Conservation (phyloP, 2,329 filamentous ascomycete genomes). For the Sarocladium brachiariae region DNA sequence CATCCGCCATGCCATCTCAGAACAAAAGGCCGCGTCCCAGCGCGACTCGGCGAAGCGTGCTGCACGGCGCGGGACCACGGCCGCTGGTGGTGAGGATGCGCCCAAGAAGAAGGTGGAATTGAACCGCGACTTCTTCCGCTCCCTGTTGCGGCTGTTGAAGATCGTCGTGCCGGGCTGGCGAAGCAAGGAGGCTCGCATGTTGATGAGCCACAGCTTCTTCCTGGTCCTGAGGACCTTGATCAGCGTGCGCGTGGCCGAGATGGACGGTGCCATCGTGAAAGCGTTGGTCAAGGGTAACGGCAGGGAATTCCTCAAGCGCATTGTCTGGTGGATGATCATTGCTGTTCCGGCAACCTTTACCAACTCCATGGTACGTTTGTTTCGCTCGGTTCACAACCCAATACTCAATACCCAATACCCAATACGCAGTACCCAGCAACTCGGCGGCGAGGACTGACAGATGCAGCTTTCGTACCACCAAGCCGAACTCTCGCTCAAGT, state of each 20-base stretch:
- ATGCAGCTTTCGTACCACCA: conserved; percentile 86
- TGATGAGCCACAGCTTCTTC: conserved; percentile 90
- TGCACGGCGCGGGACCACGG: conserved; percentile 42
- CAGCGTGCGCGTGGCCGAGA: conserved; percentile 89
- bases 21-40: conserved; percentile 79
- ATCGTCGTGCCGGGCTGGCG: conserved; percentile 89
- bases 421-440: too few species aligned
- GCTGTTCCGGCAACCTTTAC: conserved; percentile 95
- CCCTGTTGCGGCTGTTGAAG: conserved; percentile 66
- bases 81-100: conserved; percentile 24
- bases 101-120: conserved; percentile 79
- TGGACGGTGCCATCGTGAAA: conserved; percentile 91
- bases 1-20: conserved; percentile 82
- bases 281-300: conserved; percentile 86
- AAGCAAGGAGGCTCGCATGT: conserved; percentile 78
- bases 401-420: too few species aligned
- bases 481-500: conserved; percentile 86
- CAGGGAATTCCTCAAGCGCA: conserved; percentile 77
- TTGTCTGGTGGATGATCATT: conserved; percentile 98
- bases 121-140: conserved; percentile 75
- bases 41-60: conserved; percentile 55
- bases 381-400: too few species aligned
- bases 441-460: too few species aligned
- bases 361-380: conserved; percentile 79
- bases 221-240: conserved; percentile 85